Evolutionary conservation across 2,329 filamentous ascomycete species (phyloP).

Genomic region (Cladophialophora yegresii): DNA sequence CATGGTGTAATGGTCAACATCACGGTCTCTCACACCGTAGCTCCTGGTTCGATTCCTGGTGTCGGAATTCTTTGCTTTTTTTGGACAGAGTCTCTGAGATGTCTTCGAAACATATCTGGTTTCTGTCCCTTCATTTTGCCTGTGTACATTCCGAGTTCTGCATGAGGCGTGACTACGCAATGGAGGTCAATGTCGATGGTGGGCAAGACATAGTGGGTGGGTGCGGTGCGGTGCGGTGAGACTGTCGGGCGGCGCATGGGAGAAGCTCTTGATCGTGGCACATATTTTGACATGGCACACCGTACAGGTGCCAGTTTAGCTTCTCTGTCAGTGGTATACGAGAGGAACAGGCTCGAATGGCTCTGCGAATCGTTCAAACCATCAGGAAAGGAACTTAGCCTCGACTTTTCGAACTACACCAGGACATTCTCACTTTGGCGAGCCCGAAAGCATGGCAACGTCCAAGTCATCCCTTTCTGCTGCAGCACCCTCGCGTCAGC

Average conservation of each 20-base stretch:
- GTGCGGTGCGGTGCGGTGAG: neutral
- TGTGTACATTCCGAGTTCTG: neutral
- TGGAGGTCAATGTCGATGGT: neutral
- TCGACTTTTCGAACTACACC: neutral
- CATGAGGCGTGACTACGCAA: neutral
- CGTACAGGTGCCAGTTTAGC: neutral
- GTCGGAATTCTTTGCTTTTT: neutral
- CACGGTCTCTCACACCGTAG: conserved; percentile 23
- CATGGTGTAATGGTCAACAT: conserved; percentile 23
- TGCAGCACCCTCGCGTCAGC: neutral
- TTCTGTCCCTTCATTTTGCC: neutral
- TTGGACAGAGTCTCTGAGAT: neutral
- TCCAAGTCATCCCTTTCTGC: neutral
- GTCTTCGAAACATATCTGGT: neutral
- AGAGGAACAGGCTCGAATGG: neutral
- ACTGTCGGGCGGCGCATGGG: neutral
- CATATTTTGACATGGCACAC: neutral
- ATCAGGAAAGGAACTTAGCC: neutral
- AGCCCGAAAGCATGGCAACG: neutral
- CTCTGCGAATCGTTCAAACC: neutral
- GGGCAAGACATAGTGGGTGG: neutral
- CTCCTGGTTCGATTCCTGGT: conserved; percentile 49
- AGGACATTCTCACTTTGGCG: neutral
- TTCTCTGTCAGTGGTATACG: neutral
- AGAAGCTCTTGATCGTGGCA: neutral